These are phyloP conservation scores for Prinsepia uniflora DNA, from an alignment of 306 rosid genomes.

Conservation along the genomic window DNA sequence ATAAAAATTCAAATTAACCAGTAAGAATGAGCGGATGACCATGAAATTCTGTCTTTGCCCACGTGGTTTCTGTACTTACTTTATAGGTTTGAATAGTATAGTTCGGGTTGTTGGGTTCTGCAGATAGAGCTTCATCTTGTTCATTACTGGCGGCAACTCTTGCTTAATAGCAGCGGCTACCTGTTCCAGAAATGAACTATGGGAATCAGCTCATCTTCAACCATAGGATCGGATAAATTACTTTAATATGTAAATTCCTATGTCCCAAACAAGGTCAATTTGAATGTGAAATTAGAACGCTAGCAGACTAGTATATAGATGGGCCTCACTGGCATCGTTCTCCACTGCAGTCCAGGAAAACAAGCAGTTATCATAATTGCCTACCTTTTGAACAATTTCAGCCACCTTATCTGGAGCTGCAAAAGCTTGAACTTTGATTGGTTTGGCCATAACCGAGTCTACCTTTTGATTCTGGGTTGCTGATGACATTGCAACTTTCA, in stretches of 20 bases:
- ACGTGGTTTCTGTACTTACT: slow-evolving; percentile 43
- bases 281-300: background rate
- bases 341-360: background rate
- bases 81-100: slow-evolving; percentile 92
- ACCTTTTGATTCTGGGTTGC: slow-evolving; percentile 70
- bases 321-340: background rate
- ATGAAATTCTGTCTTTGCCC: background rate
- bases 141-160: slow-evolving; percentile 72
- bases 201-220: slow-evolving; percentile 15
- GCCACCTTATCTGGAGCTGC: slow-evolving; percentile 96
- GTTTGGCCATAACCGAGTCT: slow-evolving; percentile 71
- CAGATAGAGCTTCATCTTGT: slow-evolving; percentile 91
- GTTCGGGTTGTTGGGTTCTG: slow-evolving; percentile 82
- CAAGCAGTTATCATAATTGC: background rate
- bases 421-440: slow-evolving; percentile 87
- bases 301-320: background rate
- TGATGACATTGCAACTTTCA: slow-evolving; percentile 76
- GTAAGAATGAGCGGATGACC: background rate
- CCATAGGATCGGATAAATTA: background rate
- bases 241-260: background rate
- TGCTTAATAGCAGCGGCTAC: slow-evolving; percentile 70
- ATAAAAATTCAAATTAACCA: background rate
- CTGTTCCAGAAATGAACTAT: slow-evolving; percentile 39
- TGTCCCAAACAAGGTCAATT: background rate
- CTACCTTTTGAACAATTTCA: slow-evolving; percentile 86